Evolutionary conservation across 495 filamentous ascomycete species (phyloP), one percentile per base, ranked within the genome.

Genomic region (Daldinia bambusicola): DNA sequence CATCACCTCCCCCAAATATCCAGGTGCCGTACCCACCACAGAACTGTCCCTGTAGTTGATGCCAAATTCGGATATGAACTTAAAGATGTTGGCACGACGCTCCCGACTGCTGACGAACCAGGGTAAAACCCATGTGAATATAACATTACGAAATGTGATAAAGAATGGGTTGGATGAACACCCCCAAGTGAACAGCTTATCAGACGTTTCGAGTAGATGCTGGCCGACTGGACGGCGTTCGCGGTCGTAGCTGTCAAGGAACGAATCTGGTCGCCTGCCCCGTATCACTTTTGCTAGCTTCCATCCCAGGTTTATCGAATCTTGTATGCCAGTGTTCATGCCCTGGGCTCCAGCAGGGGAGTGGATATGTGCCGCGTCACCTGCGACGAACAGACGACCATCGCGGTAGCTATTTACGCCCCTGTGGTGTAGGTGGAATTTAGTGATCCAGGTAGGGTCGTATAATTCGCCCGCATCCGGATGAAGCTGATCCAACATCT

Each of bases 291-390:
- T 64, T 0, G 75, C 79, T 16, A 86, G 72, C 66, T 85, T 86
- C 88, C 88, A 90, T 5, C 84, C 85, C 0, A 89, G 77, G 59
- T 89, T 88, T 53, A 87, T 75, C 0, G 86, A 76, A 52, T 89
- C 87, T 40, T 84, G 80, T 31, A 89, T 85, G 2, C 88, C 87
- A 0, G 83, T 84, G 70, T 90, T 90, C 82, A 89, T 85, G 3
- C 87, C 88, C 59, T 87, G 86, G 0, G 83, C 87, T 0, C 85
- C 87, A 0, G 81, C 81, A 0, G 87, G 85, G 20, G 81, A 84
- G 70, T 88, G 85, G 41, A 84, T 86, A 62, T 89, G 88, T 1
- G 85, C 86, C 4, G 87, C 84, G 70, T 88, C 86, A 4, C 86
- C 86, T 31, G 84, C 85, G 0, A 88, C 76, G 34, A 89, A 81